These are phyloP conservation scores for Xylariaceae sp. DNA, from an alignment of 2,329 filamentous ascomycete genomes.

Conservation along the genomic window DNA sequence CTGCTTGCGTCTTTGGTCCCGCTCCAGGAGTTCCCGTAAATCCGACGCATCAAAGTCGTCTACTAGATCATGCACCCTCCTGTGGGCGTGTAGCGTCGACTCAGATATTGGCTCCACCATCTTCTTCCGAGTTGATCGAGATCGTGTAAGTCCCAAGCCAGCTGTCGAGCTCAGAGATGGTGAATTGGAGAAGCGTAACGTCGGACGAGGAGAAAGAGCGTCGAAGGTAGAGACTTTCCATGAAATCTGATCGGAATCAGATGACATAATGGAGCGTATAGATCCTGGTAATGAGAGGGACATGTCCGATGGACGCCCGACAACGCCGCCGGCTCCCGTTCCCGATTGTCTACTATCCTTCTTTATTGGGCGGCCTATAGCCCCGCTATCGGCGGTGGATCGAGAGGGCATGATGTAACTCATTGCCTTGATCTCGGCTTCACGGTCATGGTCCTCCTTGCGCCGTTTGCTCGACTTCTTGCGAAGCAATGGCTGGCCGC, in stretches of 20 bases:
- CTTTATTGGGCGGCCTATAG: slow-evolving; percentile 54
- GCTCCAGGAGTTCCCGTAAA: slow-evolving; percentile 81
- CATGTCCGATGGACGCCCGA: slow-evolving; percentile 59
- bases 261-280: slow-evolving; percentile 70
- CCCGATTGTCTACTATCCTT: slow-evolving; percentile 62
- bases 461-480: slow-evolving; percentile 73
- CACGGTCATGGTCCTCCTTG: slow-evolving; percentile 68
- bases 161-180: slow-evolving; percentile 49
- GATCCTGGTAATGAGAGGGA: slow-evolving; percentile 71
- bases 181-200: slow-evolving; percentile 64
- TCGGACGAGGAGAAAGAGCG: slow-evolving; percentile 79
- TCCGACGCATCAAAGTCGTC: slow-evolving; percentile 81
- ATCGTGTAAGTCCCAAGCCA: slow-evolving; percentile 41
- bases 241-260: slow-evolving; percentile 65
- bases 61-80: slow-evolving; percentile 65
- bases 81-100: slow-evolving; percentile 54
- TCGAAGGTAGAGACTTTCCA: slow-evolving; percentile 78
- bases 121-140: slow-evolving; percentile 48
- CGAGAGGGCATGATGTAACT: slow-evolving; percentile 62
- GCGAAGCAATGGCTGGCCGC: slow-evolving; percentile 54
- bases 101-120: slow-evolving; percentile 51
- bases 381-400: slow-evolving; percentile 53
- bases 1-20: slow-evolving; percentile 75
- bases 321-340: slow-evolving; percentile 46
- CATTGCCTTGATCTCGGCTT: slow-evolving; percentile 86